Evolutionary conservation across 192 early-diverging fungal genomes (phyloP).

Genomic region (Dissophora globulifera): DNA sequence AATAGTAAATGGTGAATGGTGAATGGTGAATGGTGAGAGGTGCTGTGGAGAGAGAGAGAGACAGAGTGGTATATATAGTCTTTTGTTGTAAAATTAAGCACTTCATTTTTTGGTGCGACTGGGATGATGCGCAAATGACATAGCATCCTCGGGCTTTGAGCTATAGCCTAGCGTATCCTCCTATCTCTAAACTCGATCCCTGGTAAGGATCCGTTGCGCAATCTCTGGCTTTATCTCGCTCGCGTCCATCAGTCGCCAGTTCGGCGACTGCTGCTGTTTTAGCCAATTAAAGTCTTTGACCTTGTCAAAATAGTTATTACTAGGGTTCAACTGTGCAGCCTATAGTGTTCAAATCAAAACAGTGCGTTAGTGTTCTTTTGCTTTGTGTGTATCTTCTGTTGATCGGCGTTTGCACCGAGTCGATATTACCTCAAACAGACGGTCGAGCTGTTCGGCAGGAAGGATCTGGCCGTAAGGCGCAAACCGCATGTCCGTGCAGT

Average conservation of each 20-base stretch:
- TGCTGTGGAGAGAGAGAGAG: too few species aligned
- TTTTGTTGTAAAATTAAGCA: too few species aligned
- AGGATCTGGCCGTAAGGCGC: constrained; percentile 64
- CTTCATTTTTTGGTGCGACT: too few species aligned
- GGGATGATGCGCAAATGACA: too few species aligned
- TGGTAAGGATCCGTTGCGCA: constrained; percentile 7
- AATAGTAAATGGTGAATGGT: too few species aligned
- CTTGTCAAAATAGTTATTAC: constrained; percentile 62
- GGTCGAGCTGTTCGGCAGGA: constrained; percentile 36
- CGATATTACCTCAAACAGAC: constrained; percentile 29
- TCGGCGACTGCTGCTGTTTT: constrained; percentile 77
- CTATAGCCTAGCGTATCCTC: not conserved
- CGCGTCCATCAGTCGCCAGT: constrained; percentile 70
- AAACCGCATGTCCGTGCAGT: constrained; percentile 75
- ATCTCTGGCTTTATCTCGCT: constrained; percentile 10
- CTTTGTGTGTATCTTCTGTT: too few species aligned
- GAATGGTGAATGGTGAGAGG: too few species aligned
- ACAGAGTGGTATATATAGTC: not conserved
- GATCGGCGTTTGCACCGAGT: not conserved
- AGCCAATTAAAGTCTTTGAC: constrained; percentile 97
- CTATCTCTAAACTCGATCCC: constrained; percentile 1
- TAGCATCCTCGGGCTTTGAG: too few species aligned
- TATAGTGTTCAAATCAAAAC: not conserved
- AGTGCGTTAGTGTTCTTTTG: too few species aligned
- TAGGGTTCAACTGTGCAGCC: constrained; percentile 40